These are phyloP conservation scores for Raddia guianensis DNA, from an alignment of 176 grass and related monocot species.

Conservation along the genomic window DNA sequence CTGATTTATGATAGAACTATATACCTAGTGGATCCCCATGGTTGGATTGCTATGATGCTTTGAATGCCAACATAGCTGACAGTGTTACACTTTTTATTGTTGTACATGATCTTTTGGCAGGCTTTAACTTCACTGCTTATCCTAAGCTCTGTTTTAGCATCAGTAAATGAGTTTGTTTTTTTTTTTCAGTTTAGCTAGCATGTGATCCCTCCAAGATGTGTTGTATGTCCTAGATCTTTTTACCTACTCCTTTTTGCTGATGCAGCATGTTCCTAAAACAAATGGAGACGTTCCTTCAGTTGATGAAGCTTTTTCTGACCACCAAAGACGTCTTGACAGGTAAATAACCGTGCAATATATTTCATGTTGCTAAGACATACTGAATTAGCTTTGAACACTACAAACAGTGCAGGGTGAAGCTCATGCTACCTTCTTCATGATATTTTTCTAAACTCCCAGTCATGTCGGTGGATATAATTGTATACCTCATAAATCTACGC, in stretches of 20 bases:
- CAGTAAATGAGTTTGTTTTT: too few species aligned
- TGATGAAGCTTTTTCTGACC: conserved; percentile 89
- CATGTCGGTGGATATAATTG: background rate
- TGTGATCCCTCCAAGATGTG: background rate
- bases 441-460: background rate
- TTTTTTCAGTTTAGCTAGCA: background rate
- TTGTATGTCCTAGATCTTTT: background rate
- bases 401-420: background rate
- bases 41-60: background rate
- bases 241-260: conserved; percentile 1
- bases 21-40: background rate
- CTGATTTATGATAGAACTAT: background rate
- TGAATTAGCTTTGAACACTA: background rate
- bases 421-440: background rate
- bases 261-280: conserved; percentile 91
- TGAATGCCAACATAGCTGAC: background rate
- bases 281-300: conserved; percentile 82
- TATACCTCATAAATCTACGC: background rate
- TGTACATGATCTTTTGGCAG: background rate
- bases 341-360: conserved; percentile 16
- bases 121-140: background rate
- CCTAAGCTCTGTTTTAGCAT: background rate
- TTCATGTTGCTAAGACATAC: background rate
- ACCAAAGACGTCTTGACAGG: conserved; percentile 87
- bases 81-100: background rate